A percentile compares a stretch with the other conserved stretches of the same genome.
Conservation (phyloP, 192 early-diverging fungal species). For the Glomus cerebriforme region DNA sequence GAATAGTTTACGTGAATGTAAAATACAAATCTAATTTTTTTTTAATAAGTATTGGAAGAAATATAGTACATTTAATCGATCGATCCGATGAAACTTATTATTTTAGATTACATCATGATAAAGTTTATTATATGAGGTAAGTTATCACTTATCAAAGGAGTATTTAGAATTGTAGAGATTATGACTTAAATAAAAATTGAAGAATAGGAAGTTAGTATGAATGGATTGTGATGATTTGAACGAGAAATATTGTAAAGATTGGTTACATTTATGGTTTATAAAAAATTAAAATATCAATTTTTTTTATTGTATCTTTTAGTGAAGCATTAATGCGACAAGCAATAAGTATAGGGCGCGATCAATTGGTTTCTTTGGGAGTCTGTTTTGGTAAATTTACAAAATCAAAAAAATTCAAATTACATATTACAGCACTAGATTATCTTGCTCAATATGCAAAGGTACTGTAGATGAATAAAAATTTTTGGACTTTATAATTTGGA, state of each 20-base stretch:
- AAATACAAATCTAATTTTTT: too few species aligned
- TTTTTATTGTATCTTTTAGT: constrained; percentile 41
- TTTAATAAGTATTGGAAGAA: constrained; percentile 80
- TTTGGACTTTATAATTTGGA: neutral
- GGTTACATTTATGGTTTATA: neutral
- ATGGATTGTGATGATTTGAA: neutral
- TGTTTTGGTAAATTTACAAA: constrained; percentile 99
- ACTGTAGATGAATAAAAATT: neutral
- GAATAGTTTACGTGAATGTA: neutral
- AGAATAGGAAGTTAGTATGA: neutral
- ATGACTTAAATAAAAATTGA: neutral
- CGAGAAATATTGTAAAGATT: neutral
- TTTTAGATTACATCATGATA: constrained; percentile 92
- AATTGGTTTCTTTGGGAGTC: constrained; percentile 88
- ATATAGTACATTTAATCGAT: constrained; percentile 94
- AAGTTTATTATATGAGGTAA: constrained; percentile 96
- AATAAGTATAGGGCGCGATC: constrained; percentile 77
- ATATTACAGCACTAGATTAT: constrained; percentile 90
- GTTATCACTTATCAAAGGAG: too few species aligned
- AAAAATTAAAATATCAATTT: constrained; percentile 2
- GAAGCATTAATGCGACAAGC: constrained; percentile 92
- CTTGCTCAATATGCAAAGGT: constrained; percentile 95
- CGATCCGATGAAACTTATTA: constrained; percentile 95
- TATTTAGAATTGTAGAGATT: too few species aligned
- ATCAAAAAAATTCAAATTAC: constrained; percentile 93